Evolutionary conservation across 306 rosid genomes (phyloP).

Genomic region (Psophocarpus tetragonolobus): DNA sequence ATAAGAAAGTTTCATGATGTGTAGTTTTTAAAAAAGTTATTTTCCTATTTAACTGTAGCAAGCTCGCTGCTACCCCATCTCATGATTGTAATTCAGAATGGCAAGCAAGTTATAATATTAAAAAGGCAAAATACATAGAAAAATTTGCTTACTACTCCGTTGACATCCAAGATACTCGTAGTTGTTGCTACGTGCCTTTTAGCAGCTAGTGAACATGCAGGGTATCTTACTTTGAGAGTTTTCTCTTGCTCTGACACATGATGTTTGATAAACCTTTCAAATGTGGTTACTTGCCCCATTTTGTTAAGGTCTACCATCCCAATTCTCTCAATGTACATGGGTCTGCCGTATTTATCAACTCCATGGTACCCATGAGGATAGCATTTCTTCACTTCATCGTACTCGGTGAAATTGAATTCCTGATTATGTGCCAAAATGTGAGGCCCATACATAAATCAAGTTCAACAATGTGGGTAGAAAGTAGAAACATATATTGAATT

Average conservation of each 20-base stretch:
- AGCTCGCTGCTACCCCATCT: neutral
- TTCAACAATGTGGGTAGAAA: neutral
- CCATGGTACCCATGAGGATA: slow-evolving; percentile 94
- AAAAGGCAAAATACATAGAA: neutral
- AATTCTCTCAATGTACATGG: slow-evolving; percentile 75
- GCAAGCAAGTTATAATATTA: neutral
- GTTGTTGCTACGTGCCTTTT: slow-evolving; percentile 89
- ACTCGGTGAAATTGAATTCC: slow-evolving; percentile 81
- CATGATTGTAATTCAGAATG: neutral
- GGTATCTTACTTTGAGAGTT: slow-evolving; percentile 64
- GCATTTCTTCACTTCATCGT: slow-evolving; percentile 67
- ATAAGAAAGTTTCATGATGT: neutral
- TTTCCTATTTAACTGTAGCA: neutral
- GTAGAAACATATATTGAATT: neutral
- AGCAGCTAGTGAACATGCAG: slow-evolving; percentile 81
- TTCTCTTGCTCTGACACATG: slow-evolving; percentile 94
- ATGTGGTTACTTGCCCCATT: slow-evolving; percentile 63
- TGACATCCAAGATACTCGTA: slow-evolving; percentile 84
- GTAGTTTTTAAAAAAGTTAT: neutral
- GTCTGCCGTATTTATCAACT: slow-evolving; percentile 82
- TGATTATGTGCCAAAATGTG: slow-evolving; percentile 37
- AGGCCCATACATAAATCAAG: neutral
- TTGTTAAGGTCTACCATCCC: slow-evolving; percentile 75
- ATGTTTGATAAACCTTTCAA: slow-evolving; percentile 66
- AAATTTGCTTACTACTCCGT: slow-evolving; percentile 65